Percentiles rank a stretch among this genome's conserved stretches.
These are phyloP conservation scores for Candida patagonica DNA, from an alignment of 805 yeast species.

Conservation along the genomic window DNA sequence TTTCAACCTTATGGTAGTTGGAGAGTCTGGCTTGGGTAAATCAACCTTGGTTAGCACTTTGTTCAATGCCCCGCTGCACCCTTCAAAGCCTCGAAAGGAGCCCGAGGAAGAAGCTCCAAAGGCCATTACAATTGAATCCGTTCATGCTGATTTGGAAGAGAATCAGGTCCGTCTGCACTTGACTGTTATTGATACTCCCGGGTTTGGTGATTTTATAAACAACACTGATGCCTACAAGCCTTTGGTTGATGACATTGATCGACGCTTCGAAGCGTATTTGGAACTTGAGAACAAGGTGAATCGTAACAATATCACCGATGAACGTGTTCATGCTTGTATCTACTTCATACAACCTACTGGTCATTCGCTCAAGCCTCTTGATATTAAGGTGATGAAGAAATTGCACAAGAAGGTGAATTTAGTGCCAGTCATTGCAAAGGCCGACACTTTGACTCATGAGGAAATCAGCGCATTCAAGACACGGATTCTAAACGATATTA, in stretches of 20 bases:
- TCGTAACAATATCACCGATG: slow-evolving; percentile 63
- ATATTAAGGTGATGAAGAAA: slow-evolving; percentile 77
- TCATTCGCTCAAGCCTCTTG: slow-evolving; percentile 81
- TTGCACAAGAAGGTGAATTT: slow-evolving; percentile 87
- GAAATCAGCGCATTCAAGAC: slow-evolving; percentile 71
- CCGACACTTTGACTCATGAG: slow-evolving; percentile 84
- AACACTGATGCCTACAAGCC: slow-evolving; percentile 80
- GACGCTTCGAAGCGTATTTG: slow-evolving; percentile 77
- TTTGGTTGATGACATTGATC: slow-evolving; percentile 78
- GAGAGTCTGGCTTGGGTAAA: slow-evolving; percentile 85
- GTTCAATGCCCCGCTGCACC: slow-evolving; percentile 59
- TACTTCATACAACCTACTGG: slow-evolving; percentile 97
- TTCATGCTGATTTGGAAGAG: slow-evolving; percentile 74
- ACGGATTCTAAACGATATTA: slow-evolving; percentile 69
- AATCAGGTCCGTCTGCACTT: slow-evolving; percentile 82
- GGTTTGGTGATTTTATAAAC: slow-evolving; percentile 86
- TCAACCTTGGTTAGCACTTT: slow-evolving; percentile 85
- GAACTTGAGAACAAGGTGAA: slow-evolving; percentile 81
- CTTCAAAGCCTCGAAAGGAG: slow-evolving; percentile 30
- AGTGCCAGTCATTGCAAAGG: slow-evolving; percentile 90
- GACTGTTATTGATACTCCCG: slow-evolving; percentile 83
- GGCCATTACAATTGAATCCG: slow-evolving; percentile 49
- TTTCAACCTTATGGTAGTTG: slow-evolving; percentile 78
- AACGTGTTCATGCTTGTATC: slow-evolving; percentile 84
- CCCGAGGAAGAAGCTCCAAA: slow-evolving; percentile 37